Evolutionary conservation across 1,284 basidiomycete species (phyloP).

Genomic region (Leccinum griseonigrum): DNA sequence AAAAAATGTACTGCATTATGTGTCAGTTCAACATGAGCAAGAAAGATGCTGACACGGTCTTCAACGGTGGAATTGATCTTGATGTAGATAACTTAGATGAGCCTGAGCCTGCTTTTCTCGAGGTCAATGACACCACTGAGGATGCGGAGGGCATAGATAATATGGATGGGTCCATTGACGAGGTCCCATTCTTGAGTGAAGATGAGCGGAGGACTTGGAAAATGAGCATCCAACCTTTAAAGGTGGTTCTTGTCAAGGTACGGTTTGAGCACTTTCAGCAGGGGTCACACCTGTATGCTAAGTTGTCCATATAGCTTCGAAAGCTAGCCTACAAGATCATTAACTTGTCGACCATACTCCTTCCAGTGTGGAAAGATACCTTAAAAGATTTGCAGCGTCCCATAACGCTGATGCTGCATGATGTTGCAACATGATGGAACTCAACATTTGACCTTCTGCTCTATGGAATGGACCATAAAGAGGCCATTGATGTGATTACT

Average conservation of each 20-base stretch:
- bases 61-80: background rate
- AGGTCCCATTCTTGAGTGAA: background rate
- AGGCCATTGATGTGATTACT: background rate
- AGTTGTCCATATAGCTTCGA: background rate
- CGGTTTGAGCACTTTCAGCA: background rate
- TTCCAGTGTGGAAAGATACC: background rate
- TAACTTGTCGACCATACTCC: slow-evolving; percentile 20
- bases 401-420: background rate
- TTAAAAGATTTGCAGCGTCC: background rate
- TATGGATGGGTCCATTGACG: background rate
- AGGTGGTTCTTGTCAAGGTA: background rate
- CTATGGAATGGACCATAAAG: slow-evolving; percentile 23
- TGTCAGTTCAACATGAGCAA: background rate
- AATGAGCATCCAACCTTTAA: background rate
- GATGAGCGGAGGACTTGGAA: background rate
- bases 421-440: background rate
- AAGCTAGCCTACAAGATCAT: background rate
- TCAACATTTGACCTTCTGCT: slow-evolving; percentile 12
- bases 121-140: background rate
- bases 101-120: too few species aligned
- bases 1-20: too few species aligned
- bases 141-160: background rate
- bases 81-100: background rate
- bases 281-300: background rate
- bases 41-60: background rate